Base-by-base conservation (phyloP, 2,329 filamentous ascomycete species). In the Colletotrichum liriopes region DNA sequence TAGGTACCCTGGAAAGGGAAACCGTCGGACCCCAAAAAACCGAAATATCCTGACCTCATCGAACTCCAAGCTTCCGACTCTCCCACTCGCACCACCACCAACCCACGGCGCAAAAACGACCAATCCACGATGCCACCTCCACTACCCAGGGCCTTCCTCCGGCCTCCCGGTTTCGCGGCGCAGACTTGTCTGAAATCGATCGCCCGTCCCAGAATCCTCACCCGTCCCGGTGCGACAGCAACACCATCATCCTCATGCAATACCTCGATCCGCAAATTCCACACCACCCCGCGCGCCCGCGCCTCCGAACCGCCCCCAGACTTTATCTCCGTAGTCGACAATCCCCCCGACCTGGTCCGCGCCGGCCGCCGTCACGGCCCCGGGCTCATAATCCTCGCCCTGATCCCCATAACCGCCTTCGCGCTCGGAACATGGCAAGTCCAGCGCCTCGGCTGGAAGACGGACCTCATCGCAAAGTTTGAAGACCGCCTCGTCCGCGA, bases 361-460 rank as follows among this genome's bases (percentile, higher is more conserved):
- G 86, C 91, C 1, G 91, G 93, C 61, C 88, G 90, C 76, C 86
- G 83, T 47, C 95, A 98, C 85, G 94, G 94, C 1, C 91, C 92
- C 0, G 95, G 95, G 0, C 87, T 98, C 12, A 90, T 96, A 45
- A 86, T 98, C 73, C 89, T 98, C 14, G 94, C 94, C 51, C 84
- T 97, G 64, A 98, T 99, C 78, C 96, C 96, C 60, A 83, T 98
- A 72, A 98, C 95, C 1, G 94, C 96, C 14, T 98, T 99, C 82
- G 86, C 87, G 66, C 91, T 99, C 20, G 96, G 96, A 39, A 94
- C 94, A 74, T 99, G 96, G 96, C 96, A 99, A 81, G 93, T 99
- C 65, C 91, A 97, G 81, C 93, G 96, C 14, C 89, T 99, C 1
- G 91, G 92, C 71, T 98, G 96, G 95, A 99, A 99, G 82, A 95